Conservation (phyloP, 345 rosid genomes). For the Citrus hindsii region DNA sequence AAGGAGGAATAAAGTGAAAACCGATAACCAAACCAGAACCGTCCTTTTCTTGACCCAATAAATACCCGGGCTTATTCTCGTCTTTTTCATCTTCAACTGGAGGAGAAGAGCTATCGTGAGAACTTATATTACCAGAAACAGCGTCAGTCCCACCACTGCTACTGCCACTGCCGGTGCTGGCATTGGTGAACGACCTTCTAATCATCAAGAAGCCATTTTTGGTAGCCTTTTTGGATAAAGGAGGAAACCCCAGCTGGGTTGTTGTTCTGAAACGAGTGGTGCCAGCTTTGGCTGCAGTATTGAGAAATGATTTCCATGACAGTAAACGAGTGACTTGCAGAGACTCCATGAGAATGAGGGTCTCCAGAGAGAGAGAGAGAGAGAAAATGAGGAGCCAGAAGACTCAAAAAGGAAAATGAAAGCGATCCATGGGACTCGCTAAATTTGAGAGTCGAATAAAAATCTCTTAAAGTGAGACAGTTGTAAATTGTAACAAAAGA, state of each 20-base stretch:
- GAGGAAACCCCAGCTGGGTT: constrained; percentile 25
- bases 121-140: background rate
- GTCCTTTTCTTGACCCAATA: constrained; percentile 56
- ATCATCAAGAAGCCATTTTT: constrained; percentile 27
- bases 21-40: constrained; percentile 61
- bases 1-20: constrained; percentile 49
- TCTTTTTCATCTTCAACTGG: constrained; percentile 26
- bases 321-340: constrained; percentile 21
- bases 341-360: constrained; percentile 39
- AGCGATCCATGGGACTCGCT: background rate
- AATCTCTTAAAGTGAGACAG: background rate
- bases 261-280: constrained; percentile 11
- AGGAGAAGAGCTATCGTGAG: constrained; percentile 23
- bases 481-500: background rate
- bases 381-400: background rate
- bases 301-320: constrained; percentile 16
- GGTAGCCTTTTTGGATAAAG: constrained; percentile 16
- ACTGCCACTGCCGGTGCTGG: constrained; percentile 13
- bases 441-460: constrained; percentile 2
- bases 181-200: constrained; percentile 19
- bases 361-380: no score
- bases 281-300: background rate
- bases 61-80: constrained; percentile 17
- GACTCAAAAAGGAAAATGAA: background rate
- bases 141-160: background rate